Conservation (phyloP, 345 rosid genomes). For the Bretschneidera sinensis region DNA sequence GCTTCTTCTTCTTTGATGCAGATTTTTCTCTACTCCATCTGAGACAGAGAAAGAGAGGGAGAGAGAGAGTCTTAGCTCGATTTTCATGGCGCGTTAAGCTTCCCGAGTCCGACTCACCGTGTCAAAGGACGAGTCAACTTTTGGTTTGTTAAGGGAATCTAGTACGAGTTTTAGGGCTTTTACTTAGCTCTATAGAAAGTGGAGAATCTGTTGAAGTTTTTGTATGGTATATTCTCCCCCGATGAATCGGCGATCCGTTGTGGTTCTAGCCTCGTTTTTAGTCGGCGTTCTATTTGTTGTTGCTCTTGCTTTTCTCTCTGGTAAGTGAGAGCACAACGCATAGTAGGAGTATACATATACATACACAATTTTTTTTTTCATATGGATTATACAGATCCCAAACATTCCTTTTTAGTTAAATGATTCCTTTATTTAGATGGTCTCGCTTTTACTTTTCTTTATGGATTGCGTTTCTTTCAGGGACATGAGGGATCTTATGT, state of each 20-base stretch:
- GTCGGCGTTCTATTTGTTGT: constrained; percentile 16
- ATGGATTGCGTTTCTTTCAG: constrained; percentile 16
- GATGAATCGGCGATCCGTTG: constrained; percentile 26
- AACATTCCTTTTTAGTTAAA: constrained; percentile 16
- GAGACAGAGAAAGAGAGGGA: not conserved
- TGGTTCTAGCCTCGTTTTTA: constrained; percentile 14
- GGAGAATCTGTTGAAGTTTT: not conserved
- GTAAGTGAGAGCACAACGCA: too few species aligned
- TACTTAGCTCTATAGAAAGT: not conserved
- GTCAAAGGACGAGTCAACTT: constrained; percentile 9
- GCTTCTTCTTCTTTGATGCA: constrained; percentile 24
- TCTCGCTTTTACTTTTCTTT: not conserved
- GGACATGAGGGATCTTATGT: constrained; percentile 13
- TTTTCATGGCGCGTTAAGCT: constrained; percentile 2
- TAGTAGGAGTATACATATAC: not conserved
- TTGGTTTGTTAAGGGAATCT: constrained; percentile 6
- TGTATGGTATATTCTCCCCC: not conserved
- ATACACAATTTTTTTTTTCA: not conserved
- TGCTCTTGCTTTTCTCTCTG: constrained; percentile 12
- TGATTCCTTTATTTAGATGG: not conserved
- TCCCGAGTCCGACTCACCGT: too few species aligned
- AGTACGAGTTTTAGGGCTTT: not conserved
- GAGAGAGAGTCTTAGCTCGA: not conserved
- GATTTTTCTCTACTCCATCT: constrained; percentile 18
- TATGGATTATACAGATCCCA: not conserved